Base-by-base conservation (phyloP, 2,329 filamentous ascomycete genomes). In the Meredithiella fracta region DNA sequence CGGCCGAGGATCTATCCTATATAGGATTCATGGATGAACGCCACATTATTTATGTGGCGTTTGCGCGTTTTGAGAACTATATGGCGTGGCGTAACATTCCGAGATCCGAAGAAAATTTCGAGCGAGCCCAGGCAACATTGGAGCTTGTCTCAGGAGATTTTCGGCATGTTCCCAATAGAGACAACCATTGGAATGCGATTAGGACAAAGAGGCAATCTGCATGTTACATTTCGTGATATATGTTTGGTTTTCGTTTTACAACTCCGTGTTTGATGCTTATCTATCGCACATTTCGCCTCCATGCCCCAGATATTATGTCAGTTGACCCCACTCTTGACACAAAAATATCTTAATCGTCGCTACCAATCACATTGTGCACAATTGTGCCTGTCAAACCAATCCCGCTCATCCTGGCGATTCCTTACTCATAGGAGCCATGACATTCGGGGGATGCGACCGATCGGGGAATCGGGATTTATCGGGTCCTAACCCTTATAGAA, bases 1-100 rank as follows among this genome's bases (percentile, higher is more conserved):
- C 57, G 57, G 57, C 57, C 57, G 57, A 58, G 57, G 53, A 25
- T 14, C 17, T 29, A 17, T 29, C 25, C n/a, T 4, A 25, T 15
- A 5, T 20, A 14, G 23, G n/a, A 25, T 51, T 51, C 31, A 11
- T 20, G 26, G 4, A n/a, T 9, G 22, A 31, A 2, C 23, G 49
- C 49, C 49, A 51, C 49, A 34, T 29, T 29, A 5, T n/a, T 9
- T 1, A 25, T 29, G 26, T 51, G 49, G 49, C 49, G 23, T 51
- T 22, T 44, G 49, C 7, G 20, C 6, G 23, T 15, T 51, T 51
- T 51, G 9, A 25, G 49, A 8, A 20, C 5, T 8, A 15, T n/a
- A 15, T 29, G 9, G 11, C 31, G 26, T 51, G 26, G 49, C 49
- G 49, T n/a, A 44, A 44, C 40, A 44, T 44, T 44, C 40, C 40